Percentiles rank a stretch among this genome's conserved stretches.
Evolutionary conservation across 257 asterid genomes (phyloP).

Genomic region (Solanum rostratum): DNA sequence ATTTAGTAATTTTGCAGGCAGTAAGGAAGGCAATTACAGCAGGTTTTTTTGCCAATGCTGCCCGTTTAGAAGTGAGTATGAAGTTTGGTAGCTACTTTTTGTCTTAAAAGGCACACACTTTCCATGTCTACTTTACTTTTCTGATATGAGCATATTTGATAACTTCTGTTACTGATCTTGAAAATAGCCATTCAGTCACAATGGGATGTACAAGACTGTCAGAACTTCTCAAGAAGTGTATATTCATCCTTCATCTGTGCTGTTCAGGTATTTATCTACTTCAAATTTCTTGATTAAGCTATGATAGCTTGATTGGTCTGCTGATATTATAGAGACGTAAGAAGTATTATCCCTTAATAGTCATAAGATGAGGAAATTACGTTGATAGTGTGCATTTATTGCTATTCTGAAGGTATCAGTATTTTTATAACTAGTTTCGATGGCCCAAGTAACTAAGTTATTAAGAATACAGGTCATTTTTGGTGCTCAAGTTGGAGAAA

Average conservation of each 20-base stretch:
- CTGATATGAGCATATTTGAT: not conserved
- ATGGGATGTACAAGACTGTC: constrained; percentile 77
- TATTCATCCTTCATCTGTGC: constrained; percentile 87
- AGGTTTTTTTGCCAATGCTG: constrained; percentile 90
- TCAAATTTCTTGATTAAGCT: too few relatives aligned
- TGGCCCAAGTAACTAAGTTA: not conserved
- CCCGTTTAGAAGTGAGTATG: constrained; percentile 74
- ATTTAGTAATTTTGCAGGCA: constrained; percentile 37
- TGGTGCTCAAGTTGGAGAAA: not conserved
- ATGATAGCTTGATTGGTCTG: not conserved
- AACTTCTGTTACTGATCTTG: not conserved
- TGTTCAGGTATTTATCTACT: constrained; percentile 54
- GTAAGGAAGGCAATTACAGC: constrained; percentile 82
- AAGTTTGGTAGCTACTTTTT: not conserved
- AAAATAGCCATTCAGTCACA: constrained; percentile 71
- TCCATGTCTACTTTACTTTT: not conserved
- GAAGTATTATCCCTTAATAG: too few relatives aligned
- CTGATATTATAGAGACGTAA: not conserved
- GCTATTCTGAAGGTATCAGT: not conserved
- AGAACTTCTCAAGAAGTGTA: constrained; percentile 91
- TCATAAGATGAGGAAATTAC: not conserved
- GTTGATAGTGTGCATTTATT: not conserved
- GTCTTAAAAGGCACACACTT: not conserved
- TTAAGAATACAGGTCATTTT: not conserved
- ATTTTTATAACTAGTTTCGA: not conserved